Base-by-base conservation (phyloP, 179 eudicot genomes). In the Beta corolliflora region DNA sequence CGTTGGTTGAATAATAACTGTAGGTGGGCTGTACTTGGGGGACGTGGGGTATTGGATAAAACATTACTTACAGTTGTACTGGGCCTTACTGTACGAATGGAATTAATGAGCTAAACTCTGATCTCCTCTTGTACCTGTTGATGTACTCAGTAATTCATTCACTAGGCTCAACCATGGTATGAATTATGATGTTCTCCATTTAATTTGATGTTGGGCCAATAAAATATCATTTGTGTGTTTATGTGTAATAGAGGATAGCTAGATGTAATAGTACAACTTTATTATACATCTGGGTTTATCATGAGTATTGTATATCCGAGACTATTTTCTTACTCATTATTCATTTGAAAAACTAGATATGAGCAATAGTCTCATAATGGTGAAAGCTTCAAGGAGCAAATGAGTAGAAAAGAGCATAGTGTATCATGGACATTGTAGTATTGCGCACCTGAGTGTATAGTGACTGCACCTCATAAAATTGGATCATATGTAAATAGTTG, bases 51-150 rank as follows among this genome's bases (percentile, higher is more conserved):
- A 9, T 66, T 15, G 72, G 18, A 46, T 78, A 48, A 54, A 78
- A 45, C 15, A 25, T n/a, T 61, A n/a, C 9, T 48, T 46, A 31
- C 9, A 63, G 54, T 75, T 9, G 72, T 65, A 78, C 53, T 45
- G 64, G 16, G 64, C 55, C 55, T 69, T 56, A 36, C 75, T 69
- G 81, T 79, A 79, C 81, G 81, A 67, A 66, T 9, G 71, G 14
- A 16, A 11, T 29, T n/a, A 21, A 25, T 61, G 41, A 36, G 0
- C 66, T 9, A 1, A 11, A 11, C 9, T 56, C 7, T 58, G 23
- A 58, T 60, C 3, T 36, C 41, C 41, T 36, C 41, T 1, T 68
- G 72, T 41, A 68, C 72, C 72, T 68, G 50, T 36, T 68, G 41
- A 68, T 68, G 52, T 68, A 68, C 72, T 68, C 72, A 23, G 50